Conservation (phyloP, 1,284 basidiomycete species). For the Sutorius eximius region DNA sequence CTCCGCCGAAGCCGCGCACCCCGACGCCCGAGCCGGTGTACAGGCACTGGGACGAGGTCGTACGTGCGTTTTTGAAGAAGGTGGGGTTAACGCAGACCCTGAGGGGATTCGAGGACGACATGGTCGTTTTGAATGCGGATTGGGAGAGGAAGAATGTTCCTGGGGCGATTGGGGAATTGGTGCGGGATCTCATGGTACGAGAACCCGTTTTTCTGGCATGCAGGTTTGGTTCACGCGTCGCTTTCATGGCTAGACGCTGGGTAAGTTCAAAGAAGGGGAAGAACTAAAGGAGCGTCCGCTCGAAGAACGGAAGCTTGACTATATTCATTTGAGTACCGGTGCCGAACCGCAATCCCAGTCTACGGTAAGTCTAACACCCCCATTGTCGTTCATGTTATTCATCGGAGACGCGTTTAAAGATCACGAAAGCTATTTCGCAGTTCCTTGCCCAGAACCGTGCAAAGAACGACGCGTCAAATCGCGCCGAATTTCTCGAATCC, state of each 20-base stretch:
- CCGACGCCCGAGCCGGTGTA: conserved; percentile 43
- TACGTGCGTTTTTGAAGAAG: conserved; percentile 54
- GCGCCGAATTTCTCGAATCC: conserved; percentile 65
- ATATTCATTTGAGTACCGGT: conserved; percentile 49
- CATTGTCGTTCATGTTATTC: neutral
- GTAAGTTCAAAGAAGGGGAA: conserved; percentile 25
- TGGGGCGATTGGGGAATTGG: conserved; percentile 52
- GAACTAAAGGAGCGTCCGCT: conserved; percentile 38
- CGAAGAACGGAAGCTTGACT: conserved; percentile 65
- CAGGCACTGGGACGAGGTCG: conserved; percentile 61
- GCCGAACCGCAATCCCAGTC: conserved; percentile 51
- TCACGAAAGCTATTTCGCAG: conserved; percentile 65
- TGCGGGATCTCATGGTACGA: conserved; percentile 53
- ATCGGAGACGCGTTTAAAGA: conserved; percentile 38
- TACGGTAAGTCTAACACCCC: conserved; percentile 44
- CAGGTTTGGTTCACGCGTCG: neutral
- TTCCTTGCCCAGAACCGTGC: conserved; percentile 69
- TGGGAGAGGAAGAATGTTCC: conserved; percentile 62
- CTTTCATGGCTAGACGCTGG: conserved; percentile 23
- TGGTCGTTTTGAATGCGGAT: conserved; percentile 64
- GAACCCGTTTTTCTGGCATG: neutral
- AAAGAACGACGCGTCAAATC: conserved; percentile 72
- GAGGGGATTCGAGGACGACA: conserved; percentile 65
- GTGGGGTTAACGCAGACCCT: conserved; percentile 62
- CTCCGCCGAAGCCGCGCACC: conserved; percentile 29